These are phyloP conservation scores for Suhomyces canberraensis DNA, from an alignment of 805 yeast species.

Conservation along the genomic window DNA sequence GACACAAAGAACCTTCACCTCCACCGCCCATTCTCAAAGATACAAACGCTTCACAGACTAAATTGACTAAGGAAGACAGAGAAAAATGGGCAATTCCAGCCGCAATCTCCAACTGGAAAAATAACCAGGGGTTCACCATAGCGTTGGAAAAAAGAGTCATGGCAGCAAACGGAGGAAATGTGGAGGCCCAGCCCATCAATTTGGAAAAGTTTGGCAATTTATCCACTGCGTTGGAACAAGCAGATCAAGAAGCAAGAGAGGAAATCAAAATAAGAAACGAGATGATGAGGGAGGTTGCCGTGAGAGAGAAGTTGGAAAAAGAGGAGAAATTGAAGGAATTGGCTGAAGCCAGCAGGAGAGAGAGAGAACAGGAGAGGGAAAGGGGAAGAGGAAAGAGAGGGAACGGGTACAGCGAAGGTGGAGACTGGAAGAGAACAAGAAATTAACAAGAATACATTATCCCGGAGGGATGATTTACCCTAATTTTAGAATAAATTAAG, in stretches of 20 bases:
- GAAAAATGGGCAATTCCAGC: constrained; percentile 86
- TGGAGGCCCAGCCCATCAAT: constrained; percentile 42
- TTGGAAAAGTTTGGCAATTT: constrained; percentile 59
- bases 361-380: constrained; percentile 16
- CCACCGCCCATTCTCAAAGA: constrained; percentile 64
- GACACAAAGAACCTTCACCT: constrained; percentile 60
- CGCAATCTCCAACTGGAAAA: constrained; percentile 93
- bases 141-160: constrained; percentile 70
- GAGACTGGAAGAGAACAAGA: neutral
- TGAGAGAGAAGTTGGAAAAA: constrained; percentile 26
- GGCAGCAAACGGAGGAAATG: constrained; percentile 33
- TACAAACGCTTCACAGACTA: constrained; percentile 38
- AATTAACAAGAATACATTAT: too few species aligned
- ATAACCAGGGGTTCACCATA: constrained; percentile 84
- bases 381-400: too few species aligned
- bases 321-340: constrained; percentile 27
- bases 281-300: constrained; percentile 20
- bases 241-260: constrained; percentile 27
- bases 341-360: constrained; percentile 24
- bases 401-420: neutral
- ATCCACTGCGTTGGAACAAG: constrained; percentile 62
- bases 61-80: constrained; percentile 66
- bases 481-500: too few species aligned
- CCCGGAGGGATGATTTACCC: too few species aligned
- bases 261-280: constrained; percentile 27